Evolutionary conservation across 1,284 basidiomycete genomes (phyloP).

Genomic region (Pulveroboletus sp.): DNA sequence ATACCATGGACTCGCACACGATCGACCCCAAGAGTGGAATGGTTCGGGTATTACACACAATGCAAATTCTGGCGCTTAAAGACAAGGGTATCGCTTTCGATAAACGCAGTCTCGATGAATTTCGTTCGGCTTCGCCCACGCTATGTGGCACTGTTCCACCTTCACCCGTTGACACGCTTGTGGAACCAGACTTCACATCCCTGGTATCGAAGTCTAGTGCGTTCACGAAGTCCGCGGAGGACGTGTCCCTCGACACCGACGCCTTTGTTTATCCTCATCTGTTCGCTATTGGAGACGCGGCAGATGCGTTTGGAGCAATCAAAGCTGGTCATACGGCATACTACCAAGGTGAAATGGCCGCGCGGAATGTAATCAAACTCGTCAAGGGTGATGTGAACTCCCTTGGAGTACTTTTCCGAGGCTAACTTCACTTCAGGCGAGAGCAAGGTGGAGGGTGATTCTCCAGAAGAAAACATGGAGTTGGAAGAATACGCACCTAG

Average conservation of each 20-base stretch:
- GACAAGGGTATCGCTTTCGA: not conserved
- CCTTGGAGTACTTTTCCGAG: not conserved
- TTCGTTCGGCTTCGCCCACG: constrained; percentile 12
- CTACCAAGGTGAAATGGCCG: constrained; percentile 54
- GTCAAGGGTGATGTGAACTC: constrained; percentile 21
- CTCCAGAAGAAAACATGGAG: constrained; percentile 22
- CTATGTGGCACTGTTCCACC: constrained; percentile 7
- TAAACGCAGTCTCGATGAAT: not conserved
- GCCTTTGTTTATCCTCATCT: constrained; percentile 49
- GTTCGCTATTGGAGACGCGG: constrained; percentile 70
- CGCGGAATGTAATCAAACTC: constrained; percentile 52
- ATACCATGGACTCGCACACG: constrained; percentile 48
- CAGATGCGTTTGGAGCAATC: constrained; percentile 69
- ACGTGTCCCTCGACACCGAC: constrained; percentile 25
- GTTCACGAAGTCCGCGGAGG: constrained; percentile 6
- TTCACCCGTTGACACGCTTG: constrained; percentile 12
- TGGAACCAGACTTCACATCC: constrained; percentile 2
- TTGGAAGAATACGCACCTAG: constrained; percentile 56
- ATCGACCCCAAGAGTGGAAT: constrained; percentile 51
- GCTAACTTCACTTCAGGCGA: not conserved
- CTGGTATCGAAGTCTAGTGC: not conserved
- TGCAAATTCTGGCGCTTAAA: constrained; percentile 49
- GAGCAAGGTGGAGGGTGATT: not conserved
- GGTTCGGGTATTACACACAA: constrained; percentile 56
- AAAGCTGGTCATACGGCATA: constrained; percentile 74